Evolutionary conservation across 2,329 filamentous ascomycete genomes (phyloP), one percentile per base, ranked within the genome.

Genomic region (Sporothrix mexicana): DNA sequence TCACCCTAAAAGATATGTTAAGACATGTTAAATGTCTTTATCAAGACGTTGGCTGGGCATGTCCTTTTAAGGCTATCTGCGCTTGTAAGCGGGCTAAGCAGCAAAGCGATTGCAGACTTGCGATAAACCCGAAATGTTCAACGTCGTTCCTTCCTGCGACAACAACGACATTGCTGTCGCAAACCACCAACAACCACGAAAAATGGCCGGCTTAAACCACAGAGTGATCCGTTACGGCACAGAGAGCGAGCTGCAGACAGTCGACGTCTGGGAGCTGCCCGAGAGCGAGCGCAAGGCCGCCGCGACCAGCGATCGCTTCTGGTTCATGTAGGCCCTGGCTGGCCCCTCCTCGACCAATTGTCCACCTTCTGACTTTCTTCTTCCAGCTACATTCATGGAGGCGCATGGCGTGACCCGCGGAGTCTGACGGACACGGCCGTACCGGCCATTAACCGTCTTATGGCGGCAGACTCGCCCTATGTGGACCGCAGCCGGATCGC

Each of bases 351-450:
- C 8, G 20, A 55, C 23, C 4, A n/a, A 1, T 17, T 15, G 17
- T 13, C 9, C 8, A 15, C 2, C 30, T 45, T 20, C 62, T n/a
- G 23, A 20, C 30, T 36, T 36, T 36, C 30, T 36, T 55, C 51
- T 10, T 20, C 6, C 53, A 74, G 73, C 73, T 90, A 85, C 79
- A 84, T 91, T 77, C 89, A 91, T 78, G 89, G 89, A 75, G 89
- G 89, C 74, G 88, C 85, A 74, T 91, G 89, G 89, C 84, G 88
- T 73, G 89, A 91, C 79, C 88, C 88, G 57, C 80, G 80, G 70
- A 82, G 85, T 71, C 82, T 82, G 57, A 82, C 84, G 41, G 77
- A 83, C 69, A 83, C 83, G 72, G 87, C 88, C 76, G 74, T 79
- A 36, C 80, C 85, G 3, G 82, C 84, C 55, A 75, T 74, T 20